Evolutionary conservation across 768 basidiomycete genomes (phyloP), one percentile per base, ranked within the genome.

Genomic region (Kwoniella europaea): DNA sequence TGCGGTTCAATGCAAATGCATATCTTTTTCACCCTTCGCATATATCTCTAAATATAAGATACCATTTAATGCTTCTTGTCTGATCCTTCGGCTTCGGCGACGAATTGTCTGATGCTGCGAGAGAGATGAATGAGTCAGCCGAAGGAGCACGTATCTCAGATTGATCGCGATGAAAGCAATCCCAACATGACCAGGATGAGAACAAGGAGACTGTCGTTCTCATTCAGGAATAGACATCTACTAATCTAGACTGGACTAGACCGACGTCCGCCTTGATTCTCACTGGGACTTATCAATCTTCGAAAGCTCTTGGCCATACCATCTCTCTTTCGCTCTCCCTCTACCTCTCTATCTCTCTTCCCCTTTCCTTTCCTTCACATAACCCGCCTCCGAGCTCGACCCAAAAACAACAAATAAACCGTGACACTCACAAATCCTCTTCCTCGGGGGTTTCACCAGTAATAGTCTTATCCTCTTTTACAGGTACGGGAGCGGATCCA

Each of bases 341-440:
- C n/a, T n/a, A n/a, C n/a, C n/a, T n/a, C n/a, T n/a, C n/a, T n/a
- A n/a, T n/a, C n/a, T n/a, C n/a, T n/a, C n/a, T n/a, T n/a, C n/a
- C n/a, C n/a, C n/a, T n/a, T n/a, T n/a, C n/a, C n/a, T n/a, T n/a
- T n/a, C n/a, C n/a, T n/a, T n/a, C n/a, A n/a, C n/a, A n/a, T n/a
- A n/a, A n/a, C n/a, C n/a, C n/a, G n/a, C n/a, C n/a, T n/a, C n/a
- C n/a, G n/a, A n/a, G n/a, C n/a, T n/a, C n/a, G n/a, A n/a, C n/a
- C n/a, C n/a, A n/a, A n/a, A n/a, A n/a, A n/a, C n/a, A n/a, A n/a
- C n/a, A n/a, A n/a, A n/a, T n/a, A n/a, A n/a, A n/a, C n/a, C n/a
- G n/a, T n/a, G n/a, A n/a, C n/a, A n/a, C 82, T 77, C 71, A 83
- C 82, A 83, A 83, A 68, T 79, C 79, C 72, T 77, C 78, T 71